Evolutionary conservation across 163 green algal genomes (phyloP).

Genomic region (Scenedesmus sp.): DNA sequence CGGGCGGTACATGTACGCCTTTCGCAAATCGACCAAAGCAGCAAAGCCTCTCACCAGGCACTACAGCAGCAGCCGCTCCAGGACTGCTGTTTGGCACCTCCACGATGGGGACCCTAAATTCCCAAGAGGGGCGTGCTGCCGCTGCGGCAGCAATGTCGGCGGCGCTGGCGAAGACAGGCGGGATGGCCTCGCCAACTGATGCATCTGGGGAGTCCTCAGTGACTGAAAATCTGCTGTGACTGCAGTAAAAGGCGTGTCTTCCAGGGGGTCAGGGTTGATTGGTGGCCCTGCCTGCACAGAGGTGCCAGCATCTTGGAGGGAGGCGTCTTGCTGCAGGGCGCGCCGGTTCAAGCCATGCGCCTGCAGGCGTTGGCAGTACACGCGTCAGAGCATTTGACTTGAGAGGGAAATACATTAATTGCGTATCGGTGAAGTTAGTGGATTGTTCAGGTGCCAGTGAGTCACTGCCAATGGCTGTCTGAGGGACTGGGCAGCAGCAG

Average conservation of each 20-base stretch:
- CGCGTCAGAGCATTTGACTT: not conserved
- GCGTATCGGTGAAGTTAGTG: not conserved
- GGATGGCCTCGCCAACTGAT: not conserved
- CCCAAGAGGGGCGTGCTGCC: not conserved
- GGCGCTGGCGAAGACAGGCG: not conserved
- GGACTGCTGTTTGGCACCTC: not conserved
- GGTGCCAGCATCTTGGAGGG: not conserved
- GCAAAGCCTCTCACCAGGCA: not conserved
- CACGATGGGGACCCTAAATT: not conserved
- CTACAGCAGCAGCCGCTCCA: not conserved
- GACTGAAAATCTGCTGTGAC: not conserved
- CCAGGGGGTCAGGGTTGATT: not conserved
- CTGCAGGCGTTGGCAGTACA: not conserved
- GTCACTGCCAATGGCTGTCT: not conserved
- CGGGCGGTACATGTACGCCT: not conserved
- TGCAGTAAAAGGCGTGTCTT: not conserved
- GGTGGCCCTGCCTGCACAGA: not conserved
- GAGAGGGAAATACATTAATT: not conserved
- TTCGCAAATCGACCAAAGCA: no score
- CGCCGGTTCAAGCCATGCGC: not conserved
- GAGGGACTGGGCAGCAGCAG: not conserved
- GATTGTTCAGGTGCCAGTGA: no score
- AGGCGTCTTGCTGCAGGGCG: not conserved
- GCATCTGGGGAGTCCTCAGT: not conserved
- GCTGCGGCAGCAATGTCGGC: not conserved